Evolutionary conservation across 768 basidiomycete species (phyloP).

Genomic region (Leccinum olivaceopallidum): DNA sequence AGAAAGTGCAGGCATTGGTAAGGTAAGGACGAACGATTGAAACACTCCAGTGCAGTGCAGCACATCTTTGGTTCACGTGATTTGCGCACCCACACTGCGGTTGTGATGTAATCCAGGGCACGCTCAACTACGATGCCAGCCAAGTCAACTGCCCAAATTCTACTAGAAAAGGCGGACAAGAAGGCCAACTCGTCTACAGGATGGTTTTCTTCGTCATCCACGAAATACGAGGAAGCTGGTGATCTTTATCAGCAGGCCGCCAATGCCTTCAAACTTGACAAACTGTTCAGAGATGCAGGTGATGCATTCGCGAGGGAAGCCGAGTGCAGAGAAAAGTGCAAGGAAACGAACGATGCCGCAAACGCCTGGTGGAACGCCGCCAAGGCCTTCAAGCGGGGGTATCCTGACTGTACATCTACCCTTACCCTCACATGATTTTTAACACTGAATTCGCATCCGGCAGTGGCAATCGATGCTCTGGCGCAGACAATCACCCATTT

Average conservation of each 20-base stretch:
- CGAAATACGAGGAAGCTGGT: constrained; percentile 94
- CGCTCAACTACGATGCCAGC: constrained; percentile 51
- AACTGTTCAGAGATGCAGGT: constrained; percentile 88
- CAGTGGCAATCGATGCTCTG: constrained; percentile 90
- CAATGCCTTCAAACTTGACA: constrained; percentile 91
- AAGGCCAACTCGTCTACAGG: constrained; percentile 79
- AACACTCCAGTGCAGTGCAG: not conserved
- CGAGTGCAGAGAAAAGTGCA: constrained; percentile 86
- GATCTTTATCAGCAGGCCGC: constrained; percentile 95
- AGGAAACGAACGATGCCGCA: constrained; percentile 91
- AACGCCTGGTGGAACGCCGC: constrained; percentile 99
- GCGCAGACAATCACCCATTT: constrained; percentile 83
- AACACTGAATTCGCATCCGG: constrained; percentile 13
- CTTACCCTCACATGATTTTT: not conserved
- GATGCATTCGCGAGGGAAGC: constrained; percentile 93
- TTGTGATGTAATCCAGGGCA: not conserved
- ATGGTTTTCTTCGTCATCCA: constrained; percentile 84
- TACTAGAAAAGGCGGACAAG: constrained; percentile 91
- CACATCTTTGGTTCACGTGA: constrained; percentile 18
- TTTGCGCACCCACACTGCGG: not conserved
- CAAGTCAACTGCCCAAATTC: constrained; percentile 73
- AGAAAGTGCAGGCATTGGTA: constrained; percentile 36
- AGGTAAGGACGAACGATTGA: not conserved
- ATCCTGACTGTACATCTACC: constrained; percentile 69
- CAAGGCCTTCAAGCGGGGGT: constrained; percentile 91